phyloP scores from a whole-genome alignment of 1,139 yeast species.

The Protomyces macrosporus region DNA sequence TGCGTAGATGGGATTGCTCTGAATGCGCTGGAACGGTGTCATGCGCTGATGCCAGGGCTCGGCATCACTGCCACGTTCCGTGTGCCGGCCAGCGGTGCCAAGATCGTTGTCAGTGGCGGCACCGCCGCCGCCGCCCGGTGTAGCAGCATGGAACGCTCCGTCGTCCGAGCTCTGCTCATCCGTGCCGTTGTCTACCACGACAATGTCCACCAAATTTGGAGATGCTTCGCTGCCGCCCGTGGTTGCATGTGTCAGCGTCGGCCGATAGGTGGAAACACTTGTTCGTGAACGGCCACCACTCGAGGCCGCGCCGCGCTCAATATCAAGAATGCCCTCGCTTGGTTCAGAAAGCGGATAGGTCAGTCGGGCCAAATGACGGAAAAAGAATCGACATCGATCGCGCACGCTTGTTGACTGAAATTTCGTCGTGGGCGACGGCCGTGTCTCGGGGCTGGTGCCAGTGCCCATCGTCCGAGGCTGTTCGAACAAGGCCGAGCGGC shows the following conservation, averaged over 20 bases:
- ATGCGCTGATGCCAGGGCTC: background rate
- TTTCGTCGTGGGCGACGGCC: background rate
- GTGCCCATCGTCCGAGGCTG: too few species aligned
- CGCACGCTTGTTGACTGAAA: background rate
- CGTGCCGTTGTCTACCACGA: conserved; percentile 3
- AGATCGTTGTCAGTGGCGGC: background rate
- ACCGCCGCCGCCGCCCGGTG: too few species aligned
- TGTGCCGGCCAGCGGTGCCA: background rate
- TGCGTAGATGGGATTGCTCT: background rate
- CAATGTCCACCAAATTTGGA: conserved; percentile 5
- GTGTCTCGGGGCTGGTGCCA: background rate
- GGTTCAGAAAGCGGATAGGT: conserved; percentile 16
- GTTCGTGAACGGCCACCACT: background rate
- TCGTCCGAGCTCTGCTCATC: background rate
- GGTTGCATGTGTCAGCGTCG: background rate
- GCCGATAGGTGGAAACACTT: conserved; percentile 4
- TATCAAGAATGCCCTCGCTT: conserved; percentile 18
- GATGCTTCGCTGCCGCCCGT: conserved; percentile 3
- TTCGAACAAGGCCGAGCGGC: too few species aligned
- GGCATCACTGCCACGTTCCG: background rate
- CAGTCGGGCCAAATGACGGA: background rate
- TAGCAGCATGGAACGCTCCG: background rate
- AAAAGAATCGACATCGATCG: background rate
- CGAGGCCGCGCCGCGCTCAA: conserved; percentile 14
- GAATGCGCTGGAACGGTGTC: background rate